These are phyloP conservation scores for Colletotrichum karsti DNA, from an alignment of 2,329 filamentous ascomycete species.

Conservation along the genomic window DNA sequence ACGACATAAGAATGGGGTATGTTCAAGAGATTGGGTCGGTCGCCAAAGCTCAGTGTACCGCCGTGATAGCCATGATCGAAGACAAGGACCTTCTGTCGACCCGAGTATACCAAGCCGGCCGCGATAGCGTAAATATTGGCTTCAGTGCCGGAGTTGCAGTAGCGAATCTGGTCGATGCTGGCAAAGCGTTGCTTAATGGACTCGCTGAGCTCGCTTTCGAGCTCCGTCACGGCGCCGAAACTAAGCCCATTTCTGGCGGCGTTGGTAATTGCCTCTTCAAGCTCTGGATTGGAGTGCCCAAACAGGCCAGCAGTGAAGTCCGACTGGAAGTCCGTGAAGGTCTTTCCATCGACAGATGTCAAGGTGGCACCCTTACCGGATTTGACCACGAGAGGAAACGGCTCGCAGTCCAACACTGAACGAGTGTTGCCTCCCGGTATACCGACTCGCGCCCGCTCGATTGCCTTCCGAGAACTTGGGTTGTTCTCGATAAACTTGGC, in stretches of 20 bases:
- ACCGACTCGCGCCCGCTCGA: conserved; percentile 20
- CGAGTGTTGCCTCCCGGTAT: conserved; percentile 57
- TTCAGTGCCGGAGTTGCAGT: conserved; percentile 73
- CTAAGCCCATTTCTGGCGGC: conserved; percentile 59
- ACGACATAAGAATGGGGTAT: conserved; percentile 62
- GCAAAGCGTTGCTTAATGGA: no score
- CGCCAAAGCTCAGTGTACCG: conserved; percentile 43
- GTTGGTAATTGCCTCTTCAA: conserved; percentile 55
- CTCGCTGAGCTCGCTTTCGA: conserved; percentile 60
- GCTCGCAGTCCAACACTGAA: conserved; percentile 48
- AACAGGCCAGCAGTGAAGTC: conserved; percentile 72
- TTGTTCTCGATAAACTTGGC: not conserved
- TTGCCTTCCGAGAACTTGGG: not conserved
- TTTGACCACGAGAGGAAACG: conserved; percentile 51
- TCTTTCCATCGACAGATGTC: conserved; percentile 49
- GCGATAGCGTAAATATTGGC: conserved; percentile 67
- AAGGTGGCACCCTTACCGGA: conserved; percentile 41
- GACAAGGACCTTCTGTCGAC: conserved; percentile 56
- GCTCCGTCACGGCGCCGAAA: conserved; percentile 59
- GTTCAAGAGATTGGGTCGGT: conserved; percentile 39
- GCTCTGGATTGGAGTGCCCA: conserved; percentile 67
- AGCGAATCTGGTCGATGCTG: conserved; percentile 63
- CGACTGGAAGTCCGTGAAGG: conserved; percentile 66
- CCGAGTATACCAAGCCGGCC: conserved; percentile 56
- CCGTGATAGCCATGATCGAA: conserved; percentile 55